Conservation (phyloP, 2,329 filamentous ascomycete species). For the Chalaropsis thielavioides region DNA sequence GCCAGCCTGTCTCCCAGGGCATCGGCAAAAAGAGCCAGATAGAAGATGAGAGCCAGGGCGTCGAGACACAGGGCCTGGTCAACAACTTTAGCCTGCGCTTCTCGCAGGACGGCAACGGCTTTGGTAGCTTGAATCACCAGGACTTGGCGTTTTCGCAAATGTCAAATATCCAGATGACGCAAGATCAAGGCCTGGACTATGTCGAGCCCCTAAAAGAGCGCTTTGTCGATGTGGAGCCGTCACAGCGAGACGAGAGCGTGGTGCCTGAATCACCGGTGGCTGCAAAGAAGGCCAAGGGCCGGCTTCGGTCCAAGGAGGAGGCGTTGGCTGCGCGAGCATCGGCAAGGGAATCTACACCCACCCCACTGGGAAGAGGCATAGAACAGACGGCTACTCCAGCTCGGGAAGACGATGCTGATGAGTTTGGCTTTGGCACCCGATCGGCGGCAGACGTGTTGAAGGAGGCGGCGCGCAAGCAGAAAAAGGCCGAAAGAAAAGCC, state of each 20-base stretch:
- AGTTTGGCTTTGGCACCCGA: slow-evolving; percentile 26
- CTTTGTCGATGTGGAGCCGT: slow-evolving; percentile 39
- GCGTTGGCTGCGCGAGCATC: slow-evolving; percentile 24
- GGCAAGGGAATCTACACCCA: slow-evolving; percentile 18
- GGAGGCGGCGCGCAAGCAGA: slow-evolving; percentile 43
- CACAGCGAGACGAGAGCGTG: slow-evolving; percentile 26
- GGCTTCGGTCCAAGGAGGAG: slow-evolving; percentile 32
- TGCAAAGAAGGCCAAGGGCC: slow-evolving; percentile 18
- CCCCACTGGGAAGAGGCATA: slow-evolving; percentile 28
- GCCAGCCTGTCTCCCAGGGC: slow-evolving; percentile 24
- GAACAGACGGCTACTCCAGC: slow-evolving; percentile 23
- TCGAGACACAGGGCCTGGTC: slow-evolving; percentile 14
- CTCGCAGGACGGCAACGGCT: slow-evolving; percentile 56
- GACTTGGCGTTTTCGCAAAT: slow-evolving; percentile 9
- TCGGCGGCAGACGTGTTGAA: slow-evolving; percentile 58
- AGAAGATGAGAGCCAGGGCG: slow-evolving; percentile 25
- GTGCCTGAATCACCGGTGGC: slow-evolving; percentile 51
- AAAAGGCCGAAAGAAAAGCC: slow-evolving; percentile 24
- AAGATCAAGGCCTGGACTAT: slow-evolving; percentile 63
- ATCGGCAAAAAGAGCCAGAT: slow-evolving; percentile 21
- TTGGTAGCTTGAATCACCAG: slow-evolving; percentile 30
- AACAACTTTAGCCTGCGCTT: slow-evolving; percentile 15
- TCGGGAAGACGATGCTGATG: slow-evolving; percentile 22
- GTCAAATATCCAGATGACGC: slow-evolving; percentile 35
- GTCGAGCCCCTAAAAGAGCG: slow-evolving; percentile 56